phyloP scores from a whole-genome alignment of 495 filamentous ascomycete genomes.

The Annulohypoxylon stygium region DNA sequence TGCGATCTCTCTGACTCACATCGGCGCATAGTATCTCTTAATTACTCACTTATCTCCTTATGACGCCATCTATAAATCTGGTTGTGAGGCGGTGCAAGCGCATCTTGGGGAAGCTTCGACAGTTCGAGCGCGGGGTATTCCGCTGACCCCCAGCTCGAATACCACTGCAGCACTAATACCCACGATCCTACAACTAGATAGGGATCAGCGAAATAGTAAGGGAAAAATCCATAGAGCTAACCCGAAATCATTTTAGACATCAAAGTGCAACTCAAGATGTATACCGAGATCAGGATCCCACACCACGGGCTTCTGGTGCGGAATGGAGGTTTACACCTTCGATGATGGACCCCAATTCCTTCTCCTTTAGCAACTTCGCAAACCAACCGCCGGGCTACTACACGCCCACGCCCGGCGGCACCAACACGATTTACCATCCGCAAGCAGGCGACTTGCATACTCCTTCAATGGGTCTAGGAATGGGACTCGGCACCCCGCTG shows the following conservation, averaged over 20 bases:
- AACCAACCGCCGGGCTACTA: constrained; percentile 88
- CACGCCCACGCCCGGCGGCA: constrained; percentile 88
- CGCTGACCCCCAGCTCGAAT: constrained; percentile 36
- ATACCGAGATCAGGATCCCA: constrained; percentile 84
- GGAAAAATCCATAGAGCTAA: constrained; percentile 28
- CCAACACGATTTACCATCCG: constrained; percentile 82
- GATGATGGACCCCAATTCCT: constrained; percentile 85
- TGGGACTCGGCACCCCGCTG: constrained; percentile 85
- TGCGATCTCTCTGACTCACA: constrained; percentile 17
- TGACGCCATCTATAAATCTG: constrained; percentile 22
- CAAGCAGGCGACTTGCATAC: constrained; percentile 94
- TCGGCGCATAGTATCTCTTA: constrained; percentile 8
- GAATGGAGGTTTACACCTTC: constrained; percentile 88
- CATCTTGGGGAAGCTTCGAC: constrained; percentile 36
- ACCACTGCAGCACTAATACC: constrained; percentile 29
- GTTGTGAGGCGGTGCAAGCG: constrained; percentile 47
- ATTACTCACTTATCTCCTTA: constrained; percentile 19
- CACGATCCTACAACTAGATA: constrained; percentile 20
- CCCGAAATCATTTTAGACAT: constrained; percentile 47
- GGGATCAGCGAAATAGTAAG: constrained; percentile 9
- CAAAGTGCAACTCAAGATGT: constrained; percentile 58
- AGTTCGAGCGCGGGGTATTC: constrained; percentile 44
- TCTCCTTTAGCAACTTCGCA: constrained; percentile 80
- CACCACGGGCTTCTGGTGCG: constrained; percentile 80
- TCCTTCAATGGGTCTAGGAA: constrained; percentile 70